Conservation (phyloP, 179 eudicot genomes). For the Beta macrorhiza region DNA sequence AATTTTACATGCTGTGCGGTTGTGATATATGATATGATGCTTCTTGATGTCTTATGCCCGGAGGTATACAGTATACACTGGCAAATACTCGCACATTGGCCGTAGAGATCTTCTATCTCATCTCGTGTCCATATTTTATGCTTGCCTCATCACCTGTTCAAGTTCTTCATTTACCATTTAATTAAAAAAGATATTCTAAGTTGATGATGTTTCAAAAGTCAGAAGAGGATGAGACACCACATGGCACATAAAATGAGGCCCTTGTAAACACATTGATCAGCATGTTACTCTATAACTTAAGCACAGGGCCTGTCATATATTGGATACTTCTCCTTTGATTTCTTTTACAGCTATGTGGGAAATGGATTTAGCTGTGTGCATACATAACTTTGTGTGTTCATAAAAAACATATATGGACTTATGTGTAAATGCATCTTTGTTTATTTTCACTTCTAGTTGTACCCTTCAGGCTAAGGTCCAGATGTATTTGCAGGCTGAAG, state of each 20-base stretch:
- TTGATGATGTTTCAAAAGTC: background rate
- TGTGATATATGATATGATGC: background rate
- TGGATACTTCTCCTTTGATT: background rate
- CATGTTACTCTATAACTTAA: background rate
- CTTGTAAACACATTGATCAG: background rate
- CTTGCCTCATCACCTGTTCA: background rate
- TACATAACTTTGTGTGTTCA: background rate
- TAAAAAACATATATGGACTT: background rate
- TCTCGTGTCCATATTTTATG: background rate
- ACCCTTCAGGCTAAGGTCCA: background rate
- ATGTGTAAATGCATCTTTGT: background rate
- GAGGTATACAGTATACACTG: background rate
- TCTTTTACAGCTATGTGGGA: background rate
- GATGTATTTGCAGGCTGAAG: conserved; percentile 58
- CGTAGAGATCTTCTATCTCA: background rate
- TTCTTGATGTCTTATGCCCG: background rate
- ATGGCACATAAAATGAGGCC: background rate
- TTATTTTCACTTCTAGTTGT: background rate
- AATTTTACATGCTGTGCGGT: background rate
- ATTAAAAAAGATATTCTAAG: background rate
- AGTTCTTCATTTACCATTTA: too few relatives aligned
- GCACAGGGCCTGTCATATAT: background rate
- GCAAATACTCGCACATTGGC: background rate
- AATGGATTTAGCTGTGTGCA: background rate
- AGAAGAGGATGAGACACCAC: background rate